These are phyloP conservation scores for Tetracladium marchalianum DNA, from an alignment of 495 filamentous ascomycete genomes.

Conservation along the genomic window DNA sequence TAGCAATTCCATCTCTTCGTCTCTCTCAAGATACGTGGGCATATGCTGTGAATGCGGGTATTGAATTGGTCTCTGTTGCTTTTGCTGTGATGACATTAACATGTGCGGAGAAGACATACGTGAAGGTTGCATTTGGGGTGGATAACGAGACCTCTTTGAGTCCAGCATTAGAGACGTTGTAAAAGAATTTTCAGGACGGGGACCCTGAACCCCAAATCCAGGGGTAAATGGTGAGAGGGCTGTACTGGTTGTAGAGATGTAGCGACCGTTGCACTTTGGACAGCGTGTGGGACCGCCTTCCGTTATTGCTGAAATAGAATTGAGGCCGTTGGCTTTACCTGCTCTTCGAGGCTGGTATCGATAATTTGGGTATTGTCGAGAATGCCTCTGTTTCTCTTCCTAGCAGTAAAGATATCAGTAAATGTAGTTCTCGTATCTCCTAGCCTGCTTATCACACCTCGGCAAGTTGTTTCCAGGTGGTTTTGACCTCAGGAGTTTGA, in stretches of 20 bases:
- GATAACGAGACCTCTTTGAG: slow-evolving; percentile 4
- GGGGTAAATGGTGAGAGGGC: slow-evolving; percentile 37
- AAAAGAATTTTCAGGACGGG: slow-evolving; percentile 9
- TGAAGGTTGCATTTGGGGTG: slow-evolving; percentile 8
- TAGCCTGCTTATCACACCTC: slow-evolving; percentile 44
- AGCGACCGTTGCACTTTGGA: slow-evolving; percentile 51
- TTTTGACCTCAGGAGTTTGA: slow-evolving; percentile 64
- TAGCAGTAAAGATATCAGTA: slow-evolving; percentile 22
- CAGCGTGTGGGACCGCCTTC: slow-evolving; percentile 43
- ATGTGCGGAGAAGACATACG: slow-evolving; percentile 13
- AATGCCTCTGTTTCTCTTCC: slow-evolving; percentile 89
- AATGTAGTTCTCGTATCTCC: no score
- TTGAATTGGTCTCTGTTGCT: slow-evolving; percentile 12
- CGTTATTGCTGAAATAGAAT: slow-evolving; percentile 23
- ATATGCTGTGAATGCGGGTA: slow-evolving; percentile 22
- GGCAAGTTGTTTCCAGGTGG: slow-evolving; percentile 80
- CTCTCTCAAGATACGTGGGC: slow-evolving; percentile 21
- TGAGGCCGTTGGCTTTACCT: slow-evolving; percentile 31
- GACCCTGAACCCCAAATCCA: background rate
- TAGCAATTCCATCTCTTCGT: slow-evolving; percentile 33
- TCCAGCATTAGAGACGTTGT: slow-evolving; percentile 3
- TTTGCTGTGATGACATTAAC: slow-evolving; percentile 12
- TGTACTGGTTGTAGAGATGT: slow-evolving; percentile 45
- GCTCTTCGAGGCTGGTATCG: slow-evolving; percentile 83
- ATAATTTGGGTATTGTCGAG: slow-evolving; percentile 85